Conservation (phyloP, 257 asterid genomes). For the Przewalskia tangutica region DNA sequence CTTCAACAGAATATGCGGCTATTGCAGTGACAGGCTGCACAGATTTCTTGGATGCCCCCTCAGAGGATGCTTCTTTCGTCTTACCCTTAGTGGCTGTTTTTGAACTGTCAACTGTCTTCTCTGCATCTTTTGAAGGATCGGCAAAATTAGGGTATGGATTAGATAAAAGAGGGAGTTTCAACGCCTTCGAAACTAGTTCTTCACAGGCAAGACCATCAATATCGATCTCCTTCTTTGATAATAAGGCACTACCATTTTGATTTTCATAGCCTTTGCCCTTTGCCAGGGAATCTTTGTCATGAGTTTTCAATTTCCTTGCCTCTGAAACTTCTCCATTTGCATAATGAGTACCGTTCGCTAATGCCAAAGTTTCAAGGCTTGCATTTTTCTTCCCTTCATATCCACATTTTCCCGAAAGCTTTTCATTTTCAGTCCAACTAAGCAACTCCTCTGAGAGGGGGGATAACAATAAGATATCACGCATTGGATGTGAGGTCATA, state of each 20-base stretch:
- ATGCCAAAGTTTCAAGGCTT: constrained; percentile 22
- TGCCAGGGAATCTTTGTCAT: constrained; percentile 24
- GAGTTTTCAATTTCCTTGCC: constrained; percentile 31
- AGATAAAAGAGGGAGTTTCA: constrained; percentile 79
- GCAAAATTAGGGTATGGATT: constrained; percentile 24
- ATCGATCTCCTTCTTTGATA: constrained; percentile 41
- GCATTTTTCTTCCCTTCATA: constrained; percentile 24
- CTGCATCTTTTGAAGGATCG: constrained; percentile 30
- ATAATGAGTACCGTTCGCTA: constrained; percentile 42
- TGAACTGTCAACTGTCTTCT: constrained; percentile 13
- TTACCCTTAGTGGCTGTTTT: constrained; percentile 19
- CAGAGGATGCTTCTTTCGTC: constrained; percentile 24
- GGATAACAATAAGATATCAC: constrained; percentile 43
- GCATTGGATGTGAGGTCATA: constrained; percentile 61
- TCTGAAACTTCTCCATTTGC: constrained; percentile 32
- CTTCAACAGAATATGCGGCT: constrained; percentile 32
- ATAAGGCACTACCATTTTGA: constrained; percentile 22
- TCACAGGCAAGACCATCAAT: constrained; percentile 47
- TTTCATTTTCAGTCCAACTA: constrained; percentile 33
- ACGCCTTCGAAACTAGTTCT: constrained; percentile 64
- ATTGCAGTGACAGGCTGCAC: constrained; percentile 27
- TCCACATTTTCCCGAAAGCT: constrained; percentile 34
- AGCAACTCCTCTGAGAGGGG: constrained; percentile 68
- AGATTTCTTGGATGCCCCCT: constrained; percentile 31
- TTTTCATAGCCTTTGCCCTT: constrained; percentile 15